phyloP scores from a whole-genome alignment of 345 rosid genomes.

The Rhodamnia argentea region DNA sequence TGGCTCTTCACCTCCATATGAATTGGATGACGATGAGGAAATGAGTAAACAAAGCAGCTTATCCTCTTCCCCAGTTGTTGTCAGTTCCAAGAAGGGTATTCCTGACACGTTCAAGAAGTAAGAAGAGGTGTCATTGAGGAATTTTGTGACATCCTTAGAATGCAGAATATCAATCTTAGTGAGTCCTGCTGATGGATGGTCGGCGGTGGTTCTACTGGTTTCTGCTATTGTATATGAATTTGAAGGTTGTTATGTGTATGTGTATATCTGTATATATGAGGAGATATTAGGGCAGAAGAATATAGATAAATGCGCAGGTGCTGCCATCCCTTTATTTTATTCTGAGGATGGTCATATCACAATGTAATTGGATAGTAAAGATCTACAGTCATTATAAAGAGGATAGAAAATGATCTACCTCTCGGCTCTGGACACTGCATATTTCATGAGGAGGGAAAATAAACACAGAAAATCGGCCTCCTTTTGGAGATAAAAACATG shows the following conservation, averaged over 20 bases:
- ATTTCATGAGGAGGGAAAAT: background rate
- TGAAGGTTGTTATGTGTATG: background rate
- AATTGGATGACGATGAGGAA: conserved; percentile 3
- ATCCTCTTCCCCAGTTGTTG: conserved; percentile 20
- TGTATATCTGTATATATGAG: background rate
- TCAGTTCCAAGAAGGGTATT: conserved; percentile 22
- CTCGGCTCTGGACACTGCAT: background rate
- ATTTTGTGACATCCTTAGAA: background rate
- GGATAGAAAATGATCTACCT: background rate
- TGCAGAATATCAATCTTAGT: background rate
- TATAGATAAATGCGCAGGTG: background rate
- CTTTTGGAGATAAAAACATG: background rate
- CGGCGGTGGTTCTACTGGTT: background rate
- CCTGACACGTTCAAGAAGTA: conserved; percentile 13
- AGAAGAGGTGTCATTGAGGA: background rate
- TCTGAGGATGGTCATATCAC: background rate
- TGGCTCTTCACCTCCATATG: conserved; percentile 15
- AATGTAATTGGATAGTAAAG: background rate
- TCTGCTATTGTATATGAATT: background rate
- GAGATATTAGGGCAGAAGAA: background rate
- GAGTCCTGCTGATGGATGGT: background rate
- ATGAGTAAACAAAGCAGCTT: conserved; percentile 8
- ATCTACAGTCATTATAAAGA: background rate
- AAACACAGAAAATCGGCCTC: background rate
- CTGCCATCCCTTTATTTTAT: background rate